Evolutionary conservation across 345 rosid species (phyloP).

Genomic region (Salix purpurea): DNA sequence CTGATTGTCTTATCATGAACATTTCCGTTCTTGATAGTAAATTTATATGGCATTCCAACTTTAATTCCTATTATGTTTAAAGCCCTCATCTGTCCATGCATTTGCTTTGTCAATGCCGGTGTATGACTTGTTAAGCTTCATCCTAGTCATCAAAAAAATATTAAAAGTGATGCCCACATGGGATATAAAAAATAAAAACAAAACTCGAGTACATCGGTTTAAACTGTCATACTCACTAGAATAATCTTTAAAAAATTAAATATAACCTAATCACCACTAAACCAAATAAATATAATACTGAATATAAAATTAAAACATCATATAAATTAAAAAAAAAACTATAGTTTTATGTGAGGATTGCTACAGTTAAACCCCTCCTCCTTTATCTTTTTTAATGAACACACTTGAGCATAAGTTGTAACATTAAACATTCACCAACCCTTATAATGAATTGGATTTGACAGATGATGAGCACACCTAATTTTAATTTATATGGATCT

Average conservation of each 20-base stretch:
- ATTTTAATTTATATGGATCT: not conserved
- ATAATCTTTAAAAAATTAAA: too few species aligned
- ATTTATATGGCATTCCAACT: not conserved
- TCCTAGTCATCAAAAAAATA: conserved; percentile 1
- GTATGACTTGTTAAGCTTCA: conserved; percentile 9
- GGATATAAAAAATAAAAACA: too few species aligned
- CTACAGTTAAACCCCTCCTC: too few species aligned
- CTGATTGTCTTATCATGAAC: not conserved
- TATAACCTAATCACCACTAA: too few species aligned
- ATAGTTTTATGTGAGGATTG: too few species aligned
- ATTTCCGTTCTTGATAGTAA: not conserved
- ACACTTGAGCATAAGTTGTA: too few species aligned
- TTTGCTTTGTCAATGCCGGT: conserved; percentile 3
- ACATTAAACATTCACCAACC: not conserved
- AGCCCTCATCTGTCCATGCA: not conserved
- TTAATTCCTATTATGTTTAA: not conserved
- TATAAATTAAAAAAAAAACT: too few species aligned
- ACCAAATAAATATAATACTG: too few species aligned
- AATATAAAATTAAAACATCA: too few species aligned
- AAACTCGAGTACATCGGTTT: too few species aligned
- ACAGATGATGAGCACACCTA: not conserved
- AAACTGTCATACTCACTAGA: too few species aligned
- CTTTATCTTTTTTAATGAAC: not conserved
- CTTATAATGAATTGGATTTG: too few species aligned
- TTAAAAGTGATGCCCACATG: not conserved